Conservation (phyloP, 1,284 basidiomycete species). For the Marasmius oreades region DNA sequence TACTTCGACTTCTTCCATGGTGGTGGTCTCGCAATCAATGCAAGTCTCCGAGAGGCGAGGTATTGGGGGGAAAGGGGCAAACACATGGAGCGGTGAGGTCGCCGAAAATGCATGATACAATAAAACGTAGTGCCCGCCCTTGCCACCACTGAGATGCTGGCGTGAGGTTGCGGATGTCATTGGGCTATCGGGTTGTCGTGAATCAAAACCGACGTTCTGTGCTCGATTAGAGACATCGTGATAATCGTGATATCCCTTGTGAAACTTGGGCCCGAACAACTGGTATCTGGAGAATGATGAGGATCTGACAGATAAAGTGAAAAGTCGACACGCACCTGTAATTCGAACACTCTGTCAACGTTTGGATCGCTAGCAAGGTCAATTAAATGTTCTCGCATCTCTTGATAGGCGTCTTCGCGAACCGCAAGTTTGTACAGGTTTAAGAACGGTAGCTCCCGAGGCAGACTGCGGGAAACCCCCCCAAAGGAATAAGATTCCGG, state of each 20-base stretch:
- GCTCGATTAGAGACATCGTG: constrained; percentile 78
- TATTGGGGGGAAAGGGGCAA: constrained; percentile 85
- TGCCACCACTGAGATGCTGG: constrained; percentile 78
- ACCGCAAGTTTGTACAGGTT: constrained; percentile 87
- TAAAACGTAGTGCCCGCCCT: constrained; percentile 79
- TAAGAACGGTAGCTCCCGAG: constrained; percentile 72
- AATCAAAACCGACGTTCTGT: constrained; percentile 80
- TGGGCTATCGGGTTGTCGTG: constrained; percentile 77
- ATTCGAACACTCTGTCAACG: constrained; percentile 94
- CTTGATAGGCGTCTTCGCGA: constrained; percentile 80
- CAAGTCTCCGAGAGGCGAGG: constrained; percentile 79
- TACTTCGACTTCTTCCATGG: constrained; percentile 41
- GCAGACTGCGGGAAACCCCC: constrained; percentile 76
- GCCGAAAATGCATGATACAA: constrained; percentile 86
- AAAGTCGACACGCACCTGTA: constrained; percentile 57
- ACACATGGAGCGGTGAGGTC: constrained; percentile 81
- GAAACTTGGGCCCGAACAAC: constrained; percentile 86
- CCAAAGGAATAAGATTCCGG: constrained; percentile 70
- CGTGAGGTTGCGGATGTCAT: constrained; percentile 50
- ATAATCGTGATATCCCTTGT: constrained; percentile 72
- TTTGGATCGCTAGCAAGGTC: constrained; percentile 92
- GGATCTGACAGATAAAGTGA: constrained; percentile 8
- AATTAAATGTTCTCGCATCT: constrained; percentile 88
- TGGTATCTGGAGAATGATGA: constrained; percentile 58
- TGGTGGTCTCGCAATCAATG: constrained; percentile 48